Evolutionary conservation across 2,329 filamentous ascomycete species (phyloP).

Genomic region (Botrytis aclada): DNA sequence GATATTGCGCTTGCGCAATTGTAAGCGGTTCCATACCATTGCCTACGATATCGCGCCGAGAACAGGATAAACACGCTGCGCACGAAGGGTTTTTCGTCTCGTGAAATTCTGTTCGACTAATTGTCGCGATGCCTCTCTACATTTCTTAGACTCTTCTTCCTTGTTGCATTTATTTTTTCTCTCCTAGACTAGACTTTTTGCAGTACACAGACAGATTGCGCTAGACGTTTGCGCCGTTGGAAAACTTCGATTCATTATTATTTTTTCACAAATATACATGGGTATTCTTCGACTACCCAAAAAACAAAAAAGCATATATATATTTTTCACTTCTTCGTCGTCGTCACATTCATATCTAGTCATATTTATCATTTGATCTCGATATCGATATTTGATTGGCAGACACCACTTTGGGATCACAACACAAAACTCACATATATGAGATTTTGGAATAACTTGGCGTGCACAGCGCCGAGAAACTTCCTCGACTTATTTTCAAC

Average conservation of each 20-base stretch:
- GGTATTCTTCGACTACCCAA: too few species aligned
- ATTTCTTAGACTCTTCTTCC: background rate
- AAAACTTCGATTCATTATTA: background rate
- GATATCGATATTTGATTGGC: background rate
- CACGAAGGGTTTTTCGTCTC: background rate
- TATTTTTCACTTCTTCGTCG: background rate
- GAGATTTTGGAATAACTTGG: background rate
- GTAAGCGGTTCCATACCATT: background rate
- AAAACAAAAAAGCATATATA: background rate
- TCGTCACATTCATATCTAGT: background rate
- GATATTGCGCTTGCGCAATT: constrained; percentile 21
- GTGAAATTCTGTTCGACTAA: background rate
- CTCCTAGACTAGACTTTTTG: background rate
- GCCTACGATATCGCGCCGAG: background rate
- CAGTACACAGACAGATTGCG: background rate
- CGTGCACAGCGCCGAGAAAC: background rate
- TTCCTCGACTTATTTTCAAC: background rate
- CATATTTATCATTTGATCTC: background rate
- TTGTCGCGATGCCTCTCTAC: background rate
- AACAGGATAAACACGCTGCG: background rate
- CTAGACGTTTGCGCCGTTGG: background rate
- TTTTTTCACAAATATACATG: background rate
- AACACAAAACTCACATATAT: background rate
- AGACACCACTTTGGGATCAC: background rate
- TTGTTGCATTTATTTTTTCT: background rate